Evolutionary conservation across 257 asterid species (phyloP), one percentile per base, ranked within the genome.

Genomic region (Cordia subcordata): DNA sequence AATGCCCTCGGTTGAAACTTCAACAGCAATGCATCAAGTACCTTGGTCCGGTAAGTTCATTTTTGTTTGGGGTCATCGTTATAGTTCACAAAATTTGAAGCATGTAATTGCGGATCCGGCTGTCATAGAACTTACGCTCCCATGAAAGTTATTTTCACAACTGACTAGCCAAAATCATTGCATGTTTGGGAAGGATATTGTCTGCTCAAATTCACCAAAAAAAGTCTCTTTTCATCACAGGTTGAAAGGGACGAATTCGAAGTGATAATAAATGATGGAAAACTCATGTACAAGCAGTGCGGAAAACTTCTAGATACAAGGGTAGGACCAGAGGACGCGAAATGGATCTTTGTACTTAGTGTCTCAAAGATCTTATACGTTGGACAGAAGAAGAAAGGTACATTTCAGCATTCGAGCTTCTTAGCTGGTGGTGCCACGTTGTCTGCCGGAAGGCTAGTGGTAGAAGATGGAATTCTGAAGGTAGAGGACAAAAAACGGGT

Each of bases 381-480:
- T 4, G 98, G 90, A 0, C 81, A 72, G 85, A 91, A 91, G 76
- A 80, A 59, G 16, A 91, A 85, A 62, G 96, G 98, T 53, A 75
- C 63, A 0, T 91, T 91, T 70, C 98, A 91, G 17, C 98, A 91
- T 68, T 91, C 98, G 0, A 91, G 96, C 63, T 91, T 91, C 81
- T 76, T 91, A 79, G 95, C 98, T 10, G 98, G 98, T 6, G 98
- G 96, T 0, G 96, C 95, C 1, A 85, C 98, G 0, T 68, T 88
- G 58, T 81, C 96, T 22, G 98, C 98, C 5, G 98, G 98, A 6
- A 80, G 96, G 53, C 57, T 91, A 65, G 80, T 77, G 4, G 94
- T 81, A 0, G 87, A 91, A 69, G 75, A 85, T 52, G 98, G 98
- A 13, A 53, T 75, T 74, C 82, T 91, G 0, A 84, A 88, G 96